A percentile compares a stretch with the other conserved stretches of the same genome.
Conservation (phyloP, 179 eudicot genomes). For the Silene noctiflora region DNA sequence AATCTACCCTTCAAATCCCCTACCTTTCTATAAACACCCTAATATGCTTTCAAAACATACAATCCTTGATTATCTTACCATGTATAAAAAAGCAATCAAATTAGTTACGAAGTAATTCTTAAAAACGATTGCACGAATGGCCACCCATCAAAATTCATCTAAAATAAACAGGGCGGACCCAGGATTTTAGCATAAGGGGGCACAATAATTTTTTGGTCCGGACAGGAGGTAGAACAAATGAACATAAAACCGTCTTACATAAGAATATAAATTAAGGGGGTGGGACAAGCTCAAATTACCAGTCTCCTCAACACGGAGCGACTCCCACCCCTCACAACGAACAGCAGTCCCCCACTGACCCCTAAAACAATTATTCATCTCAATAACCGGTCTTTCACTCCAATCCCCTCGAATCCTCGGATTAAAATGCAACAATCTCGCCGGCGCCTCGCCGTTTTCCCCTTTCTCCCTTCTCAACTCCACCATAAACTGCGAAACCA, state of each 20-base stretch:
- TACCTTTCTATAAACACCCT: too few species aligned
- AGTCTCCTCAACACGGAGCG: slow-evolving; percentile 47
- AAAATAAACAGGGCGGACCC: too few species aligned
- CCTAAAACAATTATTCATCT: slow-evolving; percentile 70
- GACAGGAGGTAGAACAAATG: too few species aligned
- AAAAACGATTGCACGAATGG: too few species aligned
- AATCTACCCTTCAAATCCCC: too few species aligned
- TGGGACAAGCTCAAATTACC: slow-evolving; percentile 35
- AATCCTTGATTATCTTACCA: too few species aligned
- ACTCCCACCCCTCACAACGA: slow-evolving; percentile 66
- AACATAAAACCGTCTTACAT: neutral
- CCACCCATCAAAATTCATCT: too few species aligned
- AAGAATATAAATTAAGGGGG: neutral
- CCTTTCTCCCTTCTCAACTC: slow-evolving; percentile 54
- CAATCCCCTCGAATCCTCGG: slow-evolving; percentile 80
- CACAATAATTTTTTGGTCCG: too few species aligned
- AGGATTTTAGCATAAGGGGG: too few species aligned
- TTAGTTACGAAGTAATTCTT: too few species aligned
- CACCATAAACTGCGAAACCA: slow-evolving; percentile 72
- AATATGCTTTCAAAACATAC: too few species aligned
- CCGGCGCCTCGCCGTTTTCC: slow-evolving; percentile 47
- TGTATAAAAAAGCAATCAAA: too few species aligned
- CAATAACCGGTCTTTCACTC: slow-evolving; percentile 68
- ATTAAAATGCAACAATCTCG: slow-evolving; percentile 70
- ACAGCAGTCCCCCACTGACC: slow-evolving; percentile 72